Evolutionary conservation across 2,329 filamentous ascomycete species (phyloP).

Genomic region (Sclerotiophoma versabilis): DNA sequence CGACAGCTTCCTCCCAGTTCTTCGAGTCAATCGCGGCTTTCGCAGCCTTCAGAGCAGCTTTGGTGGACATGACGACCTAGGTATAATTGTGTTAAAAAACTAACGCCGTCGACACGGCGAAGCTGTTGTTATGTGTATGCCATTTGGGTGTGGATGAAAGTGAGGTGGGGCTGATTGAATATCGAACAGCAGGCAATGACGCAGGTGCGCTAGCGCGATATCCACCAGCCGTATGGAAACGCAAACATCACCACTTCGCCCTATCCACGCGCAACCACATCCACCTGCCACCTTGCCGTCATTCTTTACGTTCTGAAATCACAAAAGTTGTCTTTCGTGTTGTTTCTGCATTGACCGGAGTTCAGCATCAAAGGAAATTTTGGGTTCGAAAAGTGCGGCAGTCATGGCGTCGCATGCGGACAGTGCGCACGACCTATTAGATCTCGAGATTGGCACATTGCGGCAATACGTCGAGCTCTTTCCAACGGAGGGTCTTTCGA

Average conservation of each 20-base stretch:
- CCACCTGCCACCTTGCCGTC: conserved; percentile 1
- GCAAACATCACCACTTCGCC: conserved; percentile 30
- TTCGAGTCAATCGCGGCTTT: conserved; percentile 78
- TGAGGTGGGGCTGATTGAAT: conserved; percentile 19
- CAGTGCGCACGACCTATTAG: conserved; percentile 53
- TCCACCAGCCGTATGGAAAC: conserved; percentile 37
- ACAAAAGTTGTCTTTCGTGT: not conserved
- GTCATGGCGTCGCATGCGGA: conserved; percentile 46
- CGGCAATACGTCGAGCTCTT: conserved; percentile 84
- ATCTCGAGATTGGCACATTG: conserved; percentile 80
- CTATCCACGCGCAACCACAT: conserved; percentile 1
- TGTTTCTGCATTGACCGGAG: conserved; percentile 1
- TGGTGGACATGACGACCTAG: conserved; percentile 53
- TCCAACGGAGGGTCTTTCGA: conserved; percentile 80
- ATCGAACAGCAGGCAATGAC: conserved; percentile 32
- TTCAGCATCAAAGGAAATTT: conserved; percentile 4
- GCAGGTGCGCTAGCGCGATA: conserved; percentile 29
- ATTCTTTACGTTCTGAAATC: not conserved
- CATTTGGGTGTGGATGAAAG: conserved; percentile 27
- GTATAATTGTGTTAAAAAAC: not conserved
- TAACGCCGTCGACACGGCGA: conserved; percentile 19
- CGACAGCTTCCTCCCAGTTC: conserved; percentile 78
- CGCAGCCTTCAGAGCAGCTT: conserved; percentile 81
- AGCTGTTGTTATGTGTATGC: conserved; percentile 26
- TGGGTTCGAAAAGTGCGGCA: conserved; percentile 8